phyloP scores from a whole-genome alignment of 2,329 filamentous ascomycete species.

The Colletotrichum zoysiae region DNA sequence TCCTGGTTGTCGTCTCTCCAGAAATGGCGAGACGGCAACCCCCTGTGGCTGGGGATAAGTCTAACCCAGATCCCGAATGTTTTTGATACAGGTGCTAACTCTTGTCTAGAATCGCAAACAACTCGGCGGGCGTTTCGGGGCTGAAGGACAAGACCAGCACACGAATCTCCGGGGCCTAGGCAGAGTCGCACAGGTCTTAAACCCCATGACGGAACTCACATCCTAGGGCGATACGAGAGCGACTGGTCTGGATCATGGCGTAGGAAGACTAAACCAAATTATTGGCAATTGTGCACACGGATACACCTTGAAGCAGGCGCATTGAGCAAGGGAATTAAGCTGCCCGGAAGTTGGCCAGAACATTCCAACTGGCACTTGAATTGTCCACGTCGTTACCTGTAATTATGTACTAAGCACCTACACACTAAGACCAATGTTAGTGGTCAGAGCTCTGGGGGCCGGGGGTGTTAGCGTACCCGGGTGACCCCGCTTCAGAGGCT shows the following conservation, averaged over 20 bases:
- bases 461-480: constrained; percentile 11
- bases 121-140: constrained; percentile 8
- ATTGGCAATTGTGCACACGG: constrained; percentile 3
- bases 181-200: neutral
- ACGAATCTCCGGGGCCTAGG: neutral
- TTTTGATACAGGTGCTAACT: constrained; percentile 45
- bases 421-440: neutral
- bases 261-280: constrained; percentile 9
- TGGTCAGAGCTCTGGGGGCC: constrained; percentile 2
- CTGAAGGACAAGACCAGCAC: neutral
- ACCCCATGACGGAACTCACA: neutral
- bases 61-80: constrained; percentile 32
- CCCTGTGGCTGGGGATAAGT: constrained; percentile 65
- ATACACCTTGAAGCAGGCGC: constrained; percentile 28
- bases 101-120: constrained; percentile 11
- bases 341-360: no score
- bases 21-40: constrained; percentile 65
- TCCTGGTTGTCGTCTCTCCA: constrained; percentile 64
- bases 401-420: neutral
- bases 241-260: constrained; percentile 21
- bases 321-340: neutral
- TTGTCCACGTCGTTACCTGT: neutral
- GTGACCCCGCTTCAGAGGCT: constrained; percentile 28
- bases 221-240: neutral
- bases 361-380: neutral